Evolutionary conservation across 306 rosid genomes (phyloP).

Genomic region (Medicago ruthenica): DNA sequence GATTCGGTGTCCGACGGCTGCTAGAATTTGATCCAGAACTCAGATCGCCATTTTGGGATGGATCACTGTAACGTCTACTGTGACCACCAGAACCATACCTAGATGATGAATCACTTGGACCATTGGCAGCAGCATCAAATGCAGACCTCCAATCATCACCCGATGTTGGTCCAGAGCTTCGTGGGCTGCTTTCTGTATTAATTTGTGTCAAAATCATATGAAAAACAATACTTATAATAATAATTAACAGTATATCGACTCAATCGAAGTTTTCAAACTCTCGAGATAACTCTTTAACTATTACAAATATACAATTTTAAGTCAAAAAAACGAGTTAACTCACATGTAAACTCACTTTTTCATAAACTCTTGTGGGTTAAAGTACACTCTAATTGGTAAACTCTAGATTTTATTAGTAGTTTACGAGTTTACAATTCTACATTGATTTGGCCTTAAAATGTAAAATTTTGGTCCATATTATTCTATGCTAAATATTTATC

Average conservation of each 20-base stretch:
- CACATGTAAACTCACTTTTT: background rate
- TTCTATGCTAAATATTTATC: no score
- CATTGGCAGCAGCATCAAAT: slow-evolving; percentile 66
- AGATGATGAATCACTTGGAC: slow-evolving; percentile 49
- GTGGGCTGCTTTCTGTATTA: slow-evolving; percentile 57
- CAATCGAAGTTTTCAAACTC: background rate
- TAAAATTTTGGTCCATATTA: no score
- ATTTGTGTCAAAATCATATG: slow-evolving; percentile 18
- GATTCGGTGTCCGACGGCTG: slow-evolving; percentile 60
- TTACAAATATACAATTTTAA: no score
- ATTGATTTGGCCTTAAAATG: background rate
- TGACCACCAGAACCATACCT: slow-evolving; percentile 61
- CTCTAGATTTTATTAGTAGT: background rate
- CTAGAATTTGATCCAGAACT: slow-evolving; percentile 52
- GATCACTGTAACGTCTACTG: slow-evolving; percentile 61
- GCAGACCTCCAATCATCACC: slow-evolving; percentile 69
- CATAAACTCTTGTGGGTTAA: background rate
- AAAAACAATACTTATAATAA: background rate
- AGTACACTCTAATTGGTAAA: no score
- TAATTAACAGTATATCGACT: slow-evolving; percentile 16
- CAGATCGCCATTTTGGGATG: slow-evolving; percentile 60
- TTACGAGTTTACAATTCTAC: background rate
- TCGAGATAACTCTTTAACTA: background rate
- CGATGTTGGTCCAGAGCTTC: slow-evolving; percentile 46
- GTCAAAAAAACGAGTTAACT: background rate